phyloP scores from a whole-genome alignment of 768 basidiomycete genomes.

The Ramaria sp. region DNA sequence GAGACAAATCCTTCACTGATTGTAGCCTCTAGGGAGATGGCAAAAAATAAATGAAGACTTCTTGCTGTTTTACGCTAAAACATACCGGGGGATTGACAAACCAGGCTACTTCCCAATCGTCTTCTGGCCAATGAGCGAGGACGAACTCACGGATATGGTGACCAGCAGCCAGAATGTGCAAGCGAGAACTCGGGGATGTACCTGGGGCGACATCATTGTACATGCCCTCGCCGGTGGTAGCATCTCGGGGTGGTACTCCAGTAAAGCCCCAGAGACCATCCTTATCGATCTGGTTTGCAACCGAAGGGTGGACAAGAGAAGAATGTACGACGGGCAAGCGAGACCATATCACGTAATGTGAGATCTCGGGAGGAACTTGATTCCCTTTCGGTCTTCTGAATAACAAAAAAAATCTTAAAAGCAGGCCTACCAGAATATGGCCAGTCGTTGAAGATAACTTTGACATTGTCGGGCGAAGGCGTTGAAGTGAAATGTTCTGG shows the following conservation, averaged over 20 bases:
- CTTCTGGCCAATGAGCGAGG: conserved; percentile 52
- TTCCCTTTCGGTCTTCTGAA: background rate
- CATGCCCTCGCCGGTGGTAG: conserved; percentile 23
- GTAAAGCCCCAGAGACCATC: conserved; percentile 83
- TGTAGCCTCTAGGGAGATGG: conserved; percentile 52
- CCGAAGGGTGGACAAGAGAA: conserved; percentile 16
- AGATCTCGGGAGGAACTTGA: conserved; percentile 57
- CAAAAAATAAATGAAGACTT: conserved; percentile 4
- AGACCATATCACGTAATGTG: conserved; percentile 73
- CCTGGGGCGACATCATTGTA: conserved; percentile 11
- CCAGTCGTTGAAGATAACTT: conserved; percentile 79
- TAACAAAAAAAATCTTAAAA: background rate
- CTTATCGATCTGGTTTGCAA: conserved; percentile 39
- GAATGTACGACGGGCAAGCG: conserved; percentile 60
- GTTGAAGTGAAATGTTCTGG: conserved; percentile 58
- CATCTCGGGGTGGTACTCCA: conserved; percentile 44
- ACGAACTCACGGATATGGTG: conserved; percentile 55
- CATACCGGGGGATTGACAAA: conserved; percentile 82
- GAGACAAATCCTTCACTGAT: conserved; percentile 70
- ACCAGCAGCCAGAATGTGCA: conserved; percentile 27
- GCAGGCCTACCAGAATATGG: conserved; percentile 61
- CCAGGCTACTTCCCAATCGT: conserved; percentile 85
- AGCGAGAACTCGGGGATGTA: conserved; percentile 11
- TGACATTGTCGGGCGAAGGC: conserved; percentile 46
- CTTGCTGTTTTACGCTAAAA: conserved; percentile 4